A percentile compares a stretch with the other conserved stretches of the same genome.
These are phyloP conservation scores for Auricularia heimuer DNA, from an alignment of 768 basidiomycete genomes.

Conservation along the genomic window DNA sequence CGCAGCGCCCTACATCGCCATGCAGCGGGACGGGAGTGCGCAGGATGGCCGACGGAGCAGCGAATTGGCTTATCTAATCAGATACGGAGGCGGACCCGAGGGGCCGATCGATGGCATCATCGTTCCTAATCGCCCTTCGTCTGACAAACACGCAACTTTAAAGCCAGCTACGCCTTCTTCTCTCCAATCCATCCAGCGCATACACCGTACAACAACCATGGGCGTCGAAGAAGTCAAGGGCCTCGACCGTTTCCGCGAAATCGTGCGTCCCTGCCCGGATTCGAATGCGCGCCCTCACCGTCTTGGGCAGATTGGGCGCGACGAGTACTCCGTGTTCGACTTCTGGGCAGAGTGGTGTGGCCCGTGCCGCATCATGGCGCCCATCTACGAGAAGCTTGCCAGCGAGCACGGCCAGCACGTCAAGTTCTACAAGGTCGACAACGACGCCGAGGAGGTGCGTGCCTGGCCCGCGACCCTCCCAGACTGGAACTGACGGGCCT, in stretches of 20 bases:
- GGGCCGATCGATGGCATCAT: too few relatives aligned
- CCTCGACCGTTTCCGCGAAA: constrained; percentile 29
- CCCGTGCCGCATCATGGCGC: constrained; percentile 57
- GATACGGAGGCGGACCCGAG: too few relatives aligned
- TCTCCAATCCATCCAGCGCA: too few relatives aligned
- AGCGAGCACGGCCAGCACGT: constrained; percentile 23
- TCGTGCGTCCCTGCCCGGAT: constrained; percentile 28
- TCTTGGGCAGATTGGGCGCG: constrained; percentile 33
- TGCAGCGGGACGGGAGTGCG: too few relatives aligned
- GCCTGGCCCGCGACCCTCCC: neutral
- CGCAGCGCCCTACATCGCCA: too few relatives aligned
- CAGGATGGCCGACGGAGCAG: too few relatives aligned
- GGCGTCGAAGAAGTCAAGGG: constrained; percentile 11
- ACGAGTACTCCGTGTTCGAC: constrained; percentile 46
- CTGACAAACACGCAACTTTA: too few relatives aligned
- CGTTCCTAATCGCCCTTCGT: too few relatives aligned
- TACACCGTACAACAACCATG: neutral
- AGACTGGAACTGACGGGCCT: constrained; percentile 20
- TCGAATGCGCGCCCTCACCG: neutral
- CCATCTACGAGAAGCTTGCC: constrained; percentile 52
- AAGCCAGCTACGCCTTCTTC: too few relatives aligned
- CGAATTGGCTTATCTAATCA: too few relatives aligned
- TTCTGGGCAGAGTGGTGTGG: constrained; percentile 77
- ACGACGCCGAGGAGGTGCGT: constrained; percentile 44
- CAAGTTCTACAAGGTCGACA: constrained; percentile 65